Base-by-base conservation (phyloP, 2,329 filamentous ascomycete genomes). In the Alternaria gansuensis region DNA sequence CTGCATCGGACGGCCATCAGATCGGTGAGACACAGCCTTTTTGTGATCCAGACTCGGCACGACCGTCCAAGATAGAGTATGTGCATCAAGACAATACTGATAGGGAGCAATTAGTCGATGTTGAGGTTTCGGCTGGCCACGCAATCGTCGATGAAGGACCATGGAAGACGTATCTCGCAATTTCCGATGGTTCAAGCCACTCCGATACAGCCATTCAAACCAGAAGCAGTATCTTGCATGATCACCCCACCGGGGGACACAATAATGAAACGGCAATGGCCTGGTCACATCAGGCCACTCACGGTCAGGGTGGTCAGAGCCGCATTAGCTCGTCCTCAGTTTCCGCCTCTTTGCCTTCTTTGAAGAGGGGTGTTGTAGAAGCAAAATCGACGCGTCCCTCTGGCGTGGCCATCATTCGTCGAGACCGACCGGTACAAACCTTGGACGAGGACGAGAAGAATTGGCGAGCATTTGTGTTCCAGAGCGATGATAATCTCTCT, bases 401-500 rank as follows among this genome's bases (percentile, higher is more conserved):
- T n/a, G 44, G 28, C 21, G 46, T 41, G 26, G 23, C 36, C 14
- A 10, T 7, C n/a, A 29, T 49, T 44, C 26, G 52, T 26, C 44
- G 36, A n/a, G 17, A 49, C 23, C 5, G 31, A 13, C 26, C 29
- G 55, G 26, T 29, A n/a, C 51, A 29, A 40, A 49, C 33, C 26
- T 28, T 54, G 31, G 50, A 66, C 29, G 59, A 65, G 11, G 64
- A 68, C 39, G 75, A 76, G 48, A 57, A 58, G 48, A 53, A 75
- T 33, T 78, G 77, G 76, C 72, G 60, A 62, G 66, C 53, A 11
- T 75, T 77, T 41, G 71, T 75, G 26, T 71, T 77, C 43, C 71
- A 67, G 21, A 66, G 63, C 39, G 66, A 69, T 28, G 31, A 58
- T 40, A 43, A 31, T 36, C 28, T 45, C 36, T 46, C 56, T 21